These are phyloP conservation scores for Hibiscus syriacus DNA, from an alignment of 345 rosid genomes.

Conservation along the genomic window DNA sequence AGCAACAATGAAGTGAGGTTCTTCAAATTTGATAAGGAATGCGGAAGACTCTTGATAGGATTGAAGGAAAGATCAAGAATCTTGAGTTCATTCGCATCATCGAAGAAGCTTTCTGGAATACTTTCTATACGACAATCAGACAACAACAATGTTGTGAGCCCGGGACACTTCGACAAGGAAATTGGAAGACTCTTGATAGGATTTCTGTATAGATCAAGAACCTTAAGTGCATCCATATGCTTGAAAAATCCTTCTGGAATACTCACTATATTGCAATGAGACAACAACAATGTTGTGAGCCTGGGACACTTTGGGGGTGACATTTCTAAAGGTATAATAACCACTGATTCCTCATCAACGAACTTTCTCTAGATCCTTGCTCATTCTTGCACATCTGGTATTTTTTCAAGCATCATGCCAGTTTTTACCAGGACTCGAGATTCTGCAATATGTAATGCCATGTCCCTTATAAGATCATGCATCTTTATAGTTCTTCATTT, in stretches of 20 bases:
- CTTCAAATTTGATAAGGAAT: background rate
- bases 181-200: too few species aligned
- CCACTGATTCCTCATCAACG: background rate
- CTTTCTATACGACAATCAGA: too few species aligned
- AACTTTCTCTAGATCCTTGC: background rate
- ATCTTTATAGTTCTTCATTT: too few species aligned
- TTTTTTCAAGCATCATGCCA: background rate
- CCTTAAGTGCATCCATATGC: too few species aligned
- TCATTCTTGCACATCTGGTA: conserved; percentile 4
- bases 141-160: conserved; percentile 14
- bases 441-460: background rate
- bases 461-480: too few species aligned
- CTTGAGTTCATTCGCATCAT: background rate
- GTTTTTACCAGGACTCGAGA: conserved; percentile 12
- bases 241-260: too few species aligned
- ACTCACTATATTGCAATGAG: too few species aligned
- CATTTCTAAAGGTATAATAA: too few species aligned
- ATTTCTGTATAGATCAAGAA: too few species aligned
- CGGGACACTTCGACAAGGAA: too few species aligned
- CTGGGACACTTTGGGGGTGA: too few species aligned
- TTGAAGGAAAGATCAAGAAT: background rate
- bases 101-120: background rate
- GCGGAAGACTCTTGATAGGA: background rate
- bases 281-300: too few species aligned
- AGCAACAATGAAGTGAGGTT: background rate